Evolutionary conservation across 2,329 filamentous ascomycete species (phyloP), one percentile per base, ranked within the genome.

Genomic region (Cordyceps farinosa): DNA sequence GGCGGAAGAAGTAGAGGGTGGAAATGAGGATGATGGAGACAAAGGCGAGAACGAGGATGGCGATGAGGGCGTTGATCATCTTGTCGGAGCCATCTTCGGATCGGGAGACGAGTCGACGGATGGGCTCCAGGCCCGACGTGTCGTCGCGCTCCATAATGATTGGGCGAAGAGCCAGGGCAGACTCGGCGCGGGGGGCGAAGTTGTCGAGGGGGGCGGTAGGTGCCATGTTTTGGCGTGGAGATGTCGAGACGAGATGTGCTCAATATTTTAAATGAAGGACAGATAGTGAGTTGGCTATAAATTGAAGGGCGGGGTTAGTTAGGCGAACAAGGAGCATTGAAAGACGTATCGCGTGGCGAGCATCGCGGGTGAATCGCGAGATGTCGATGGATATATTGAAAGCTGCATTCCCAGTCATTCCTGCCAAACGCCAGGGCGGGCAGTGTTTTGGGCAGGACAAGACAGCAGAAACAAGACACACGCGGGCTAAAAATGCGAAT

Each of bases 1-100:
- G 87, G 74, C 91, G 90, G 68, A 97, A 79, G 72, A 91, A 76
- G 67, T 94, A 79, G 57, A 97, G 86, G 34, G 83, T 79, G 64
- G 85, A 87, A 60, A 89, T 80, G 64, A 92, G 81, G 54, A 88
- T 73, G 36, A 96, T 81, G 65, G 84, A 87, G 70, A 94, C 76
- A 69, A 96, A 85, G 69, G 94, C 80, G 52, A 99, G 82, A 66
- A 88, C 87, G 69, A 98, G 82, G 62, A 98, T 84, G 64, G 86
- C 84, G 70, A 96, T 90, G 73, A 97, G 80, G 50, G 96, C 85
- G 72, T 91, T 87, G 74, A 93, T 82, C 79, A 90, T 87, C 65
- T 81, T 85, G 69, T 90, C 79, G 69, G 80, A 78, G 64, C 77
- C 78, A 67, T 82, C 79, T 65, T 73, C 73, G 65, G 78, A 70